phyloP scores from a whole-genome alignment of 345 rosid genomes.

The Brassica nigra region DNA sequence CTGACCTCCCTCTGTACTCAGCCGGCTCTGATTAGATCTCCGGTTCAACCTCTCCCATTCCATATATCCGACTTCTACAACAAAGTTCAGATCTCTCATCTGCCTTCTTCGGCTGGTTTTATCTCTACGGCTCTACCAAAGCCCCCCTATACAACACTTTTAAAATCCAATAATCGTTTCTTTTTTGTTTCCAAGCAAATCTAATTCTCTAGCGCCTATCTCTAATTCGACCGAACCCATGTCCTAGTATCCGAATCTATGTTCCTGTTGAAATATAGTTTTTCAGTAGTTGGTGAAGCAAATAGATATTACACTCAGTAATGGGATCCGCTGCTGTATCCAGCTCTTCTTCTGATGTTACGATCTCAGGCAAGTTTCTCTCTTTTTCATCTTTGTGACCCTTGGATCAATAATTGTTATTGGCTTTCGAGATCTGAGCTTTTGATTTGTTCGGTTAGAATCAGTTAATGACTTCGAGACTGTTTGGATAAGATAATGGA shows the following conservation, averaged over 20 bases:
- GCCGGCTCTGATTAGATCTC: no score
- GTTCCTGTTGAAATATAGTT: conserved; percentile 7
- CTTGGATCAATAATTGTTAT: no score
- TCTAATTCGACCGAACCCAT: conserved; percentile 26
- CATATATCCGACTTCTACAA: no score
- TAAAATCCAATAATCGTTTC: background rate
- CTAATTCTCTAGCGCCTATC: conserved; percentile 10
- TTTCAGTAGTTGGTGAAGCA: conserved; percentile 17
- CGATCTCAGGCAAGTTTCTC: conserved; percentile 39
- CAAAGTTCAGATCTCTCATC: no score
- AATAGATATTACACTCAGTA: background rate
- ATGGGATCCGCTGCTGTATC: conserved; percentile 36
- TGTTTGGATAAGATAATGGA: background rate
- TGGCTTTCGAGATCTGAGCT: no score
- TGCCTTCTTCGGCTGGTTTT: no score
- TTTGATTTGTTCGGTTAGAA: no score
- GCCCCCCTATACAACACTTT: no score
- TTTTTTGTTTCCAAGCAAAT: conserved; percentile 8
- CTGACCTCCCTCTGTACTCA: no score
- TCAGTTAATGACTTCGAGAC: no score
- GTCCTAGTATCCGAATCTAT: conserved; percentile 28
- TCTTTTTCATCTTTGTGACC: background rate
- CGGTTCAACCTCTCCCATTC: no score
- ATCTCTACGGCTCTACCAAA: no score
- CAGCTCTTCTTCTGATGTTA: conserved; percentile 35